These are phyloP conservation scores for Daldinia decipiens DNA, from an alignment of 495 filamentous ascomycete species.

Conservation along the genomic window DNA sequence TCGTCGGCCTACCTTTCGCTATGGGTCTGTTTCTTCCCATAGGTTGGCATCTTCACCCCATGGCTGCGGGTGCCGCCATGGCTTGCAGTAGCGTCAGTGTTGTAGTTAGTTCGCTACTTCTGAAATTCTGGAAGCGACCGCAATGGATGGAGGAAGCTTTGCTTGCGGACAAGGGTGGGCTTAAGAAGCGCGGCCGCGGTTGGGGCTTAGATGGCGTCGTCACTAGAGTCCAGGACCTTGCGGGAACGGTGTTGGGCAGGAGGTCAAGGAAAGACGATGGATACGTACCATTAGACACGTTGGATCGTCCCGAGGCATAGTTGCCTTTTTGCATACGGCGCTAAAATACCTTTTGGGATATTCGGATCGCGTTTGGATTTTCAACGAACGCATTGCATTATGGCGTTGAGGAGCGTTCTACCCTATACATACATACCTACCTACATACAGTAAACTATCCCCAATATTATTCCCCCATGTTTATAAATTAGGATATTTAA, in stretches of 20 bases:
- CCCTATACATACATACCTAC: not conserved
- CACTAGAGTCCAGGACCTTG: slow-evolving; percentile 52
- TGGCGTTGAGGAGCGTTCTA: slow-evolving; percentile 19
- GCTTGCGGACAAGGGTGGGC: slow-evolving; percentile 63
- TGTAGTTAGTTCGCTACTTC: slow-evolving; percentile 80
- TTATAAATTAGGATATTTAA: slow-evolving; percentile 13
- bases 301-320: slow-evolving; percentile 52
- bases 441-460: not conserved
- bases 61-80: slow-evolving; percentile 97
- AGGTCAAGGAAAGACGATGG: slow-evolving; percentile 61
- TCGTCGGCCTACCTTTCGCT: slow-evolving; percentile 91
- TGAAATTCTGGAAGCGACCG: slow-evolving; percentile 90
- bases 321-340: slow-evolving; percentile 10
- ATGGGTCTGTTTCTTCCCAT: slow-evolving; percentile 95
- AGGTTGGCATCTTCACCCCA: slow-evolving; percentile 87
- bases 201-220: slow-evolving; percentile 58
- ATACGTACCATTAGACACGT: slow-evolving; percentile 65
- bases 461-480: slow-evolving; percentile 31
- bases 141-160: slow-evolving; percentile 85
- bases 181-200: slow-evolving; percentile 56
- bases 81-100: slow-evolving; percentile 90
- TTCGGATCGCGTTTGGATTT: slow-evolving; percentile 2
- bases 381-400: slow-evolving; percentile 20
- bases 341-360: slow-evolving; percentile 2
- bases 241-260: slow-evolving; percentile 47